Evolutionary conservation across 2,329 filamentous ascomycete species (phyloP).

Genomic region (Endothia cerciana): DNA sequence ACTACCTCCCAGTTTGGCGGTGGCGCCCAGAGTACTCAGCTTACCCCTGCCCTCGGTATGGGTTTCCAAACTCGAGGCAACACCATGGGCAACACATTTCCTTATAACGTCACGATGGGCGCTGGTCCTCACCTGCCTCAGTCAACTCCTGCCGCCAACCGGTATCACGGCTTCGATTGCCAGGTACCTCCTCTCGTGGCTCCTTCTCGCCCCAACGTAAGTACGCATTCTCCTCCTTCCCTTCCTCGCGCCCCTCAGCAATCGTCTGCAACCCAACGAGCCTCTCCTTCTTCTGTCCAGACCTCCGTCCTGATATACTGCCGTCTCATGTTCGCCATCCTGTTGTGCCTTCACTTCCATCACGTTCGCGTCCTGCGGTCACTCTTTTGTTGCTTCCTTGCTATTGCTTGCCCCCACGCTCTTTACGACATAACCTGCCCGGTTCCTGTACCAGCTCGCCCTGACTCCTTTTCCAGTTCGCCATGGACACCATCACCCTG

Average conservation of each 20-base stretch:
- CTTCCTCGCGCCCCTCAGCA: neutral
- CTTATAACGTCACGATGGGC: neutral
- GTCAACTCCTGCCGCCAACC: neutral
- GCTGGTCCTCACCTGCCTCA: neutral
- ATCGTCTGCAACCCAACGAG: neutral
- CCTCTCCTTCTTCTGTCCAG: conserved; percentile 13
- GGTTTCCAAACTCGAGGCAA: neutral
- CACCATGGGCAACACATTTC: neutral
- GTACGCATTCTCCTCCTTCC: neutral
- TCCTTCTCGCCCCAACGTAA: conserved; percentile 4
- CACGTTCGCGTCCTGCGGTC: conserved; percentile 34
- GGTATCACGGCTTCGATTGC: neutral
- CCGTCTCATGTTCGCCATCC: neutral
- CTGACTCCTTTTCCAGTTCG: conserved; percentile 13
- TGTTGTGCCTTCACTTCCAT: conserved; percentile 36
- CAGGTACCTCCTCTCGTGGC: conserved; percentile 4
- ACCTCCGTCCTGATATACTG: neutral
- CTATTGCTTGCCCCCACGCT: conserved; percentile 12
- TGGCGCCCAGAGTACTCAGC: neutral
- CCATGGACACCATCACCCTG: conserved; percentile 18
- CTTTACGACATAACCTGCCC: conserved; percentile 1
- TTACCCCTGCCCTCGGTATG: neutral
- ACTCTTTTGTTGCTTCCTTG: conserved; percentile 36
- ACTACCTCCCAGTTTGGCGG: neutral
- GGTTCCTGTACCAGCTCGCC: neutral